phyloP scores from a whole-genome alignment of 495 filamentous ascomycete species.

The Lentithecium fluviatile region DNA sequence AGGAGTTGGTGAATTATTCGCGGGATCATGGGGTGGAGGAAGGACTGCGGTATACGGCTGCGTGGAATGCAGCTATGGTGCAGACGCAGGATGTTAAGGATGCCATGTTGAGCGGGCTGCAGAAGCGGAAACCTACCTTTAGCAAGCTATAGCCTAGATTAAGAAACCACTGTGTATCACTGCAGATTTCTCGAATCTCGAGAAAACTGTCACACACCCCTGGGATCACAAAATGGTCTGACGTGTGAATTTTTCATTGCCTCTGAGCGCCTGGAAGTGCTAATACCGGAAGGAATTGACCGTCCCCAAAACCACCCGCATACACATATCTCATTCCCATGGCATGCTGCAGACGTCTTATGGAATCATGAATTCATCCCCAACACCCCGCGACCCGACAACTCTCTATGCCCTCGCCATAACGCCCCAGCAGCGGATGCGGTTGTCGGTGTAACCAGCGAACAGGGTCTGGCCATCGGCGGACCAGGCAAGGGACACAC shows the following conservation, averaged over 20 bases:
- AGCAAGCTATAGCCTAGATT: conserved; percentile 69
- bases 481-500: conserved; percentile 92
- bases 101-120: conserved; percentile 71
- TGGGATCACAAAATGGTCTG: no score
- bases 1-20: conserved; percentile 85
- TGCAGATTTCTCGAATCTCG: not conserved
- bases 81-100: conserved; percentile 75
- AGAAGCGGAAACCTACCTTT: conserved; percentile 80
- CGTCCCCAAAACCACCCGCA: conserved; percentile 16
- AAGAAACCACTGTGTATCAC: no score
- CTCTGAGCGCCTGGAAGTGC: conserved; percentile 39
- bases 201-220: not conserved
- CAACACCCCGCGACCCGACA: not conserved
- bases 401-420: conserved; percentile 59
- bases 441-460: conserved; percentile 99
- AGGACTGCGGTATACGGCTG: conserved; percentile 75
- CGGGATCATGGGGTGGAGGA: conserved; percentile 76
- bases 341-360: conserved; percentile 30
- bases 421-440: conserved; percentile 99
- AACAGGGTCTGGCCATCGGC: conserved; percentile 99
- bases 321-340: conserved; percentile 12
- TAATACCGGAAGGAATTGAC: conserved; percentile 27
- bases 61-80: conserved; percentile 83
- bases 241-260: conserved; percentile 30
- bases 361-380: conserved; percentile 27